Base-by-base conservation (phyloP, 805 yeast genomes). In the Blastobotrys mokoenaii region DNA sequence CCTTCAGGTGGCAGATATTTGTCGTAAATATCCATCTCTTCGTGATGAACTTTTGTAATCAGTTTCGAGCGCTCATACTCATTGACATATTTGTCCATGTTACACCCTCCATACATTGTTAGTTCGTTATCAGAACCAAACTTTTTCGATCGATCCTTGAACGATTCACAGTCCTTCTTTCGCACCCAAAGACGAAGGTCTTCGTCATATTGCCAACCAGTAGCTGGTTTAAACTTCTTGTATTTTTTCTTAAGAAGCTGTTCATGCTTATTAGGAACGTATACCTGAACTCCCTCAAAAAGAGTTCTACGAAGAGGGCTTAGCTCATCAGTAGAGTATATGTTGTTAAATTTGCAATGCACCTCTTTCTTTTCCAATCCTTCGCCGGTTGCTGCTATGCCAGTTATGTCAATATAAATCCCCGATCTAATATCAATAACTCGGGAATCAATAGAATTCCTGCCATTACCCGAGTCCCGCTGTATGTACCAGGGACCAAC, bases 371-470 rank as follows among this genome's bases (percentile, higher is more conserved):
- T 37, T 25, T 32, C 38, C 48, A 25, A 49, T 5, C 52, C 55
- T 16, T 43, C 46, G 27, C 45, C 51, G 29, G 56, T 55, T 31
- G 56, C 57, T 8, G 69, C 62, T 31, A 72, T 55, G 3, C 80
- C 86, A 2, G 77, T 72, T 44, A 80, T 68, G 53, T 79, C 84
- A 45, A 80, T 66, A 54, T 76, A 80, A 9, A 71, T 57, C 7
- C 85, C 85, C 1, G 80, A 72, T 46, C 73, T 72, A 12, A 71
- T 67, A 56, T 80, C 85, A 45, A 80, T 75, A 54, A 80, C 76
- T 49, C 83, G 68, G 7, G 79, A 73, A 55, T 76, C 80, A 16
- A 62, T 76, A 63, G 48, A 73, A 69, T 49, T 77, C 56, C 11
- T 68, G 65, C 73, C 73, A 50, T 76, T 74, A 32, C 72, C 69